These are phyloP conservation scores for Castanospermum australe DNA, from an alignment of 306 rosid genomes.

Conservation along the genomic window DNA sequence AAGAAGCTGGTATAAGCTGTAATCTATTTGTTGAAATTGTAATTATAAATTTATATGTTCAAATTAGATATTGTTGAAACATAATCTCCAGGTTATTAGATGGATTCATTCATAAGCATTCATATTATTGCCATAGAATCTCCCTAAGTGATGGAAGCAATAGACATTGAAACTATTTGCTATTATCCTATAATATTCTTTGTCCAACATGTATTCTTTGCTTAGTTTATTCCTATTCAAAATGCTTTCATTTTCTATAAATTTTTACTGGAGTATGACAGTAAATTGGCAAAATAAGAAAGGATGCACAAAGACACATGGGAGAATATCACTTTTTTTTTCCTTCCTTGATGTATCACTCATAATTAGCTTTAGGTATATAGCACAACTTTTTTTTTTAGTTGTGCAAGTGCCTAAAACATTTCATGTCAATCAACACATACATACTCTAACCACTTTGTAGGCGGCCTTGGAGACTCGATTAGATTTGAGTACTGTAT, in stretches of 20 bases:
- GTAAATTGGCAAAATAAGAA: not conserved
- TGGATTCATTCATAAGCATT: conserved; percentile 14
- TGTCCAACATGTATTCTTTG: not conserved
- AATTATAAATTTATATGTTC: not conserved
- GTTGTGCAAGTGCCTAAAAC: not conserved
- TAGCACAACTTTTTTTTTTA: not conserved
- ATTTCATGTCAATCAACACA: not conserved
- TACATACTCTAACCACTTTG: no score
- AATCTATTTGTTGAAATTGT: conserved; percentile 18
- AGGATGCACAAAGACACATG: not conserved
- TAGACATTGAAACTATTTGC: conserved; percentile 2
- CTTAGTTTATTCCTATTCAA: not conserved
- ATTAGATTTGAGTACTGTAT: no score
- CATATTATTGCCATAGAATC: not conserved
- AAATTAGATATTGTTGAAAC: conserved; percentile 4
- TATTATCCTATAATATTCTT: not conserved
- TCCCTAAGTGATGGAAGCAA: not conserved
- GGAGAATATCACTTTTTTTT: not conserved
- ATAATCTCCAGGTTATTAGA: not conserved
- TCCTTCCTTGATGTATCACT: conserved; percentile 9
- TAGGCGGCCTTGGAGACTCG: no score
- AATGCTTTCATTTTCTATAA: not conserved
- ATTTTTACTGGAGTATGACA: not conserved
- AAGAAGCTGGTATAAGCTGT: conserved; percentile 71
- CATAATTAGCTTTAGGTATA: not conserved